These are phyloP conservation scores for Pseudocercospora cruenta DNA, from an alignment of 2,329 filamentous ascomycete species.

Conservation along the genomic window DNA sequence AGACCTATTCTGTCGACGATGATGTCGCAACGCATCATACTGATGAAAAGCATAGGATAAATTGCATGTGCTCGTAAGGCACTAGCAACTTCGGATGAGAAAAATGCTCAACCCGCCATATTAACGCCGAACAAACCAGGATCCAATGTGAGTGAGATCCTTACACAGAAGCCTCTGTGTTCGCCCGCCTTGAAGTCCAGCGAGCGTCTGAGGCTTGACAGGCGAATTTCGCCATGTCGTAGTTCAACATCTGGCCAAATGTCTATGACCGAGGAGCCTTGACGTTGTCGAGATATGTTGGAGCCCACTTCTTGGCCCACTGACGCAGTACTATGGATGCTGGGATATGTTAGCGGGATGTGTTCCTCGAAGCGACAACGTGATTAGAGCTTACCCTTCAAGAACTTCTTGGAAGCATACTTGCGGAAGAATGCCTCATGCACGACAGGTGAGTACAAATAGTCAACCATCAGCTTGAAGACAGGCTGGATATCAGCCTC, in stretches of 20 bases:
- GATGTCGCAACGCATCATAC: slow-evolving; percentile 12
- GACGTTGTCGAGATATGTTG: slow-evolving; percentile 41
- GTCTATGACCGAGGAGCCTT: slow-evolving; percentile 39
- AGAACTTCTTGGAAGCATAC: slow-evolving; percentile 98
- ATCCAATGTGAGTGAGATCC: slow-evolving; percentile 16
- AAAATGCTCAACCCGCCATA: slow-evolving; percentile 20
- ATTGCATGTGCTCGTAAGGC: slow-evolving; percentile 7
- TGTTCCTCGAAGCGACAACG: slow-evolving; percentile 13
- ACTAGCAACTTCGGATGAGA: neutral
- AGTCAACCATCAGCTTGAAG: slow-evolving; percentile 93
- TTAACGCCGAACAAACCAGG: slow-evolving; percentile 24
- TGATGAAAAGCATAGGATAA: slow-evolving; percentile 9
- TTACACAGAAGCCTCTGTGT: slow-evolving; percentile 20
- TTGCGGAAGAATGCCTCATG: slow-evolving; percentile 99
- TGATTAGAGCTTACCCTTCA: slow-evolving; percentile 75
- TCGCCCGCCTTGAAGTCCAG: slow-evolving; percentile 18
- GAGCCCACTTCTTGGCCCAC: slow-evolving; percentile 73
- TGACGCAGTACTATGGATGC: slow-evolving; percentile 88
- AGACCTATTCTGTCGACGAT: slow-evolving; percentile 13
- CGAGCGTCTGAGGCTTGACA: slow-evolving; percentile 19
- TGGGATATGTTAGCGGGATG: slow-evolving; percentile 47
- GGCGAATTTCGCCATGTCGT: slow-evolving; percentile 17
- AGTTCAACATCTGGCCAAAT: slow-evolving; percentile 23
- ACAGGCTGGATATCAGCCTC: slow-evolving; percentile 93
- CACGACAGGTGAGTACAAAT: slow-evolving; percentile 83